phyloP scores from a whole-genome alignment of 495 filamentous ascomycete genomes.

The Astrothelium macrocarpum region DNA sequence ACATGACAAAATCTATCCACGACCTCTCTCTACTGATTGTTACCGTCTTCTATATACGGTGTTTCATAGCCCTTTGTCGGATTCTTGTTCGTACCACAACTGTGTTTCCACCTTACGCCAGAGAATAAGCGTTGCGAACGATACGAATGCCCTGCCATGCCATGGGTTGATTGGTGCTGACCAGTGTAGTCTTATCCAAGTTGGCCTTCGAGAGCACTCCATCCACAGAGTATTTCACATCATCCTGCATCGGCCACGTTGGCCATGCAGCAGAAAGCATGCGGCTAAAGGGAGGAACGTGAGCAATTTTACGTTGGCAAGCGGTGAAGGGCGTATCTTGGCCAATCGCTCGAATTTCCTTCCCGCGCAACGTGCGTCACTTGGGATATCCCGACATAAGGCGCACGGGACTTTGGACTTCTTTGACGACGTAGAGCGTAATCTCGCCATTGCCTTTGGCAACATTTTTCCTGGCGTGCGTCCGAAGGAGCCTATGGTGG shows the following conservation, averaged over 20 bases:
- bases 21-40: too few species aligned
- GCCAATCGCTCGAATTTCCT: not conserved
- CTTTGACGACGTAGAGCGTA: not conserved
- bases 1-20: too few species aligned
- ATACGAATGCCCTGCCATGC: too few species aligned
- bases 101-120: too few species aligned
- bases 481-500: too few species aligned
- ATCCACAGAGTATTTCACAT: not conserved
- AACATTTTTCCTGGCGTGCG: not conserved
- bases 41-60: too few species aligned
- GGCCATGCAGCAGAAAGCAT: not conserved
- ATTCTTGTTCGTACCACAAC: too few species aligned
- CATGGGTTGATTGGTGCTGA: too few species aligned
- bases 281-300: not conserved
- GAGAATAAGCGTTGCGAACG: too few species aligned
- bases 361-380: not conserved
- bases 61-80: too few species aligned
- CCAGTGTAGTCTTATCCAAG: not conserved
- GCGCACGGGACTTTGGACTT: too few species aligned
- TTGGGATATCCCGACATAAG: not conserved
- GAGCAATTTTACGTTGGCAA: too few species aligned
- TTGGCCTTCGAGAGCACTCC: not conserved
- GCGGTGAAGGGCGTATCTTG: not conserved
- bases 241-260: constrained; percentile 1
- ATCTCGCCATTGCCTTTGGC: not conserved